phyloP scores from a whole-genome alignment of 495 filamentous ascomycete genomes.

The Daldinia decipiens region DNA sequence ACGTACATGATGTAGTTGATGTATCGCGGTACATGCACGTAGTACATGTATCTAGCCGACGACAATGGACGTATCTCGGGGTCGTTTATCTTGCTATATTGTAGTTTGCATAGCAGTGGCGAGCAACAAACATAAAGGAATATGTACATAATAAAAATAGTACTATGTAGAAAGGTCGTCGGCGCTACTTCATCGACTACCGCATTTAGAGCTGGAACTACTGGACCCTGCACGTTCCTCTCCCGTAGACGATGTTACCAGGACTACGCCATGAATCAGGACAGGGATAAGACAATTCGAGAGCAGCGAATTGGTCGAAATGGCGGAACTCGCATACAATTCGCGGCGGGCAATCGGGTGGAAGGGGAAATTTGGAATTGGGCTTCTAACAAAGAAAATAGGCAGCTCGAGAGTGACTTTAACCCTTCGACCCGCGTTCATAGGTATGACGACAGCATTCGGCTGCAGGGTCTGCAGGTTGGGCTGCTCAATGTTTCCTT shows the following conservation, averaged over 20 bases:
- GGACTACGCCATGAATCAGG: constrained; percentile 28
- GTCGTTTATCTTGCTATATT: too few relatives aligned
- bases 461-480: constrained; percentile 30
- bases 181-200: constrained; percentile 22
- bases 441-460: constrained; percentile 43
- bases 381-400: constrained; percentile 34
- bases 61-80: too few relatives aligned
- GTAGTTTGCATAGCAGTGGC: background rate
- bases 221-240: constrained; percentile 29
- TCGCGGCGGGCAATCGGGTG: constrained; percentile 32
- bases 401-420: constrained; percentile 28
- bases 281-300: constrained; percentile 22
- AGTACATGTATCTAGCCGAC: too few relatives aligned
- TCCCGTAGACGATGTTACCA: constrained; percentile 20
- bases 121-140: background rate
- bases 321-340: constrained; percentile 28
- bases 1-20: constrained; percentile 6
- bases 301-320: constrained; percentile 29
- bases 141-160: constrained; percentile 2
- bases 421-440: constrained; percentile 22
- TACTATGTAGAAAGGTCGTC: background rate
- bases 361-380: constrained; percentile 32
- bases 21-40: too few relatives aligned
- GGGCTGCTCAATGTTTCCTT: constrained; percentile 27
- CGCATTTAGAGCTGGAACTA: constrained; percentile 15